phyloP scores from a whole-genome alignment of 1,139 yeast genomes.

The Taphrina communis region DNA sequence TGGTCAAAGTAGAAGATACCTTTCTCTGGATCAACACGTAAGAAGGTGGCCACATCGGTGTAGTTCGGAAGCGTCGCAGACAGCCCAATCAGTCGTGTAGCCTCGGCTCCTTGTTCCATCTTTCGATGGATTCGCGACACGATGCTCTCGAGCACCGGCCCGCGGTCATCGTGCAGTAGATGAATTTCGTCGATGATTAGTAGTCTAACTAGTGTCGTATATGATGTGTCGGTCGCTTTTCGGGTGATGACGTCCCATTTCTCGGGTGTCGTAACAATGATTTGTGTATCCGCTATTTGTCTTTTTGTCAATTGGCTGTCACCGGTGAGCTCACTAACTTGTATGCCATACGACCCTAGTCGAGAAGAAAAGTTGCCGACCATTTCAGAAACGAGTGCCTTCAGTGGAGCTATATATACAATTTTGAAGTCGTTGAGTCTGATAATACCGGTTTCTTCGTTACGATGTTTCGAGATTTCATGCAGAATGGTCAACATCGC shows the following conservation, averaged over 20 bases:
- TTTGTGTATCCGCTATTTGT: conserved; percentile 79
- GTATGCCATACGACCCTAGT: conserved; percentile 68
- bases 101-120: conserved; percentile 55
- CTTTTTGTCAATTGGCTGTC: conserved; percentile 78
- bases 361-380: conserved; percentile 83
- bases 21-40: conserved; percentile 64
- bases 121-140: conserved; percentile 74
- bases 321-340: conserved; percentile 88
- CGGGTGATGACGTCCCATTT: conserved; percentile 97
- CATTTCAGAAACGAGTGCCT: conserved; percentile 94
- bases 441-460: conserved; percentile 58
- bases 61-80: conserved; percentile 96
- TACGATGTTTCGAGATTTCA: conserved; percentile 63
- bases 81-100: conserved; percentile 76
- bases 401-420: conserved; percentile 90
- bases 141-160: conserved; percentile 89
- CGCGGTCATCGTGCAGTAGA: conserved; percentile 89
- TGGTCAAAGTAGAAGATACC: conserved; percentile 83
- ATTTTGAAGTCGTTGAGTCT: conserved; percentile 61
- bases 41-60: conserved; percentile 80
- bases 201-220: conserved; percentile 67
- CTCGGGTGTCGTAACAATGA: conserved; percentile 91
- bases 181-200: conserved; percentile 94
- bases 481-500: conserved; percentile 80
- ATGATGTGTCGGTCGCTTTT: conserved; percentile 69